Conservation (phyloP, 441 rosid genomes). For the Erysimum pusillum region DNA sequence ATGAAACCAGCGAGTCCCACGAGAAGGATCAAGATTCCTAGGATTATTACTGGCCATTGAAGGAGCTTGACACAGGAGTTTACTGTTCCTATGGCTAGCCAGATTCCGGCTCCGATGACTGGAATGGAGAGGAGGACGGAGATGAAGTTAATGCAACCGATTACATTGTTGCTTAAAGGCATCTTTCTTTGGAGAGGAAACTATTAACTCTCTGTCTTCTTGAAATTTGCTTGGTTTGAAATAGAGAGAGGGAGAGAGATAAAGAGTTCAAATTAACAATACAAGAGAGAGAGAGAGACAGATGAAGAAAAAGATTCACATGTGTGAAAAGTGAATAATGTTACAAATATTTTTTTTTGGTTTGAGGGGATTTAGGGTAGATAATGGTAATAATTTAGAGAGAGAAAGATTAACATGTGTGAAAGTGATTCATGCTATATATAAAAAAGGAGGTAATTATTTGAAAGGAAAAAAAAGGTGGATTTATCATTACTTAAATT, state of each 20-base stretch:
- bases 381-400: conserved; percentile 7
- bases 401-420: background rate
- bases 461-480: conserved; percentile 19
- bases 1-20: conserved; percentile 80
- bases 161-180: conserved; percentile 91
- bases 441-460: background rate
- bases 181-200: conserved; percentile 47
- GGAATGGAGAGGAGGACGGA: conserved; percentile 88
- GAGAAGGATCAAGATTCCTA: conserved; percentile 73
- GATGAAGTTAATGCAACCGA: conserved; percentile 86
- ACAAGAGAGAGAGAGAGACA: conserved; percentile 4
- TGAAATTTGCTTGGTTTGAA: conserved; percentile 34
- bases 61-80: conserved; percentile 84
- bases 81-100: conserved; percentile 76
- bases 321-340: conserved; percentile 25
- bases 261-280: background rate
- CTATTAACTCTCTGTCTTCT: conserved; percentile 10
- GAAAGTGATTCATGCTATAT: background rate
- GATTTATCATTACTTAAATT: conserved; percentile 51
- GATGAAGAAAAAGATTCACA: conserved; percentile 15
- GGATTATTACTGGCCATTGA: conserved; percentile 85
- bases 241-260: conserved; percentile 7
- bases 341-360: background rate
- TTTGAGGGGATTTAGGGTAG: conserved; percentile 23
- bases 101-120: conserved; percentile 81